Conservation (phyloP, 2,329 filamentous ascomycete genomes). For the Macrophomina tecta region DNA sequence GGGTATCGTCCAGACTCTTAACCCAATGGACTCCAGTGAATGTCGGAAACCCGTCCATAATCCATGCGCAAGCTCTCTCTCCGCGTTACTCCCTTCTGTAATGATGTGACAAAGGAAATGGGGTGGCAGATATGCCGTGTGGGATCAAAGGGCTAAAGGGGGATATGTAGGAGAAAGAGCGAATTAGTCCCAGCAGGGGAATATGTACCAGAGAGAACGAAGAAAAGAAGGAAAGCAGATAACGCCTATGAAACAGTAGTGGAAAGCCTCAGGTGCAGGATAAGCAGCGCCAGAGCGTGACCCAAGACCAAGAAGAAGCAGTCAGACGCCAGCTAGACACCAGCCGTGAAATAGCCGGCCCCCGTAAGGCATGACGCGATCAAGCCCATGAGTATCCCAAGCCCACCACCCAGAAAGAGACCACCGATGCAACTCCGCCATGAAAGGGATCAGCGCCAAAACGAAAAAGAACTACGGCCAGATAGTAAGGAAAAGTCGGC, state of each 20-base stretch:
- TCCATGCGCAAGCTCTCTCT: constrained; percentile 15
- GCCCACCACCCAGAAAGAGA: background rate
- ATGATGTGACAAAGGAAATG: constrained; percentile 11
- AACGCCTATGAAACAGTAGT: constrained; percentile 6
- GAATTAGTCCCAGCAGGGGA: background rate
- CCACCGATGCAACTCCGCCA: constrained; percentile 4
- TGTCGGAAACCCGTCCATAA: constrained; percentile 6
- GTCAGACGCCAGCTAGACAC: background rate
- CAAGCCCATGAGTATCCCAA: constrained; percentile 11
- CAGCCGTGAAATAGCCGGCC: constrained; percentile 14
- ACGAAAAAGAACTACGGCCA: constrained; percentile 7
- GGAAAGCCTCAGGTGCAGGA: constrained; percentile 6
- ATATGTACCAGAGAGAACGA: constrained; percentile 18
- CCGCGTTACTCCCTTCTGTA: background rate
- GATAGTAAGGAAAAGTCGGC: background rate
- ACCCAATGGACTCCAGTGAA: constrained; percentile 23
- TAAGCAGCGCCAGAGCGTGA: constrained; percentile 17
- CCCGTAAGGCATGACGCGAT: constrained; percentile 18
- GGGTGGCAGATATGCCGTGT: constrained; percentile 7
- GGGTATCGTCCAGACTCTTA: constrained; percentile 19
- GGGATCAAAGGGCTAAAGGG: background rate
- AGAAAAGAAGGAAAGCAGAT: background rate
- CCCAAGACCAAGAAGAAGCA: constrained; percentile 10
- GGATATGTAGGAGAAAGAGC: background rate
- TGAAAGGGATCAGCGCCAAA: background rate